Evolutionary conservation across 345 rosid species (phyloP), one percentile per base, ranked within the genome.

Genomic region (Clarkia xantiana): DNA sequence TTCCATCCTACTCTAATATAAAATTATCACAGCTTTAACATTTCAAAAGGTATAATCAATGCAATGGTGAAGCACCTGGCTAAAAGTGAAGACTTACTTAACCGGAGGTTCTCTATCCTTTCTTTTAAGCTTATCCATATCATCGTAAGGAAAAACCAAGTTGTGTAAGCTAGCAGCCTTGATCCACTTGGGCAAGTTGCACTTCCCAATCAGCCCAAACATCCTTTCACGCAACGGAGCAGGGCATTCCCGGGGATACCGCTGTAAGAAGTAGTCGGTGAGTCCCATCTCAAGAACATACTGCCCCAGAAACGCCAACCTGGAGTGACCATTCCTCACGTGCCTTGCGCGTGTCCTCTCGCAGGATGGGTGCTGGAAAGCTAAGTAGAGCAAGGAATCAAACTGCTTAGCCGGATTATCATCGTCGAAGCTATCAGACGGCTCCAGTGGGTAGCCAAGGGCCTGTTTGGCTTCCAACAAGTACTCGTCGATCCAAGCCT

Each of bases 371-470:
- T 91, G 95, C 79, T 86, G 98, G 60, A 91, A 86, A 40, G 93
- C 93, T 57, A 91, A 50, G 58, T 91, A 86, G 18, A 86, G 61
- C 68, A 91, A 45, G 14, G 85, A 70, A 62, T 91, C 98, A 18
- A 91, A 91, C 52, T 91, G 98, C 61, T 83, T 86, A 9, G 93
- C 98, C 0, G 96, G 98, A 56, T 83, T 91, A 64, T 91, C 96
- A 42, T 86, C 96, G 6, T 71, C 84, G 34, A 70, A 51, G 1
- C 47, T 50, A 3, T 81, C 83, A 0, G 86, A 81, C 9, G 82
- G 78, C 47, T 86, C 94, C 6, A 90, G 53, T 14, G 89, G 77
- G 51, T 91, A 91, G 9, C 96, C 98, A 14, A 91, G 62, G 11
- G 98, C 98, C 52, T 86, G 98, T 68, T 91, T 91, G 2, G 86